These are phyloP conservation scores for Haplosporangium sp. DNA, from an alignment of 371 early-diverging fungal genomes.

Conservation along the genomic window DNA sequence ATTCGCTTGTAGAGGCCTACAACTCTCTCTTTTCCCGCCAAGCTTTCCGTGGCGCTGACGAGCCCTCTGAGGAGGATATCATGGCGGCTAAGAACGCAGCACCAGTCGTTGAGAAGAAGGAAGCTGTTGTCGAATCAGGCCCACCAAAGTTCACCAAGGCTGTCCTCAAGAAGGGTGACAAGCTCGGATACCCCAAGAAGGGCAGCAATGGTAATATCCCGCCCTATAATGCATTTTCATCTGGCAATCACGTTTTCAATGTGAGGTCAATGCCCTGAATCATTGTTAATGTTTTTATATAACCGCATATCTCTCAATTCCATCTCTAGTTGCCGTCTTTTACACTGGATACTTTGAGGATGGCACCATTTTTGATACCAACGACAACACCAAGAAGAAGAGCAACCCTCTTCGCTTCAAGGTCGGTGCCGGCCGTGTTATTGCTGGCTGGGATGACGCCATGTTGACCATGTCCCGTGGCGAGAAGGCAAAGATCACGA, in stretches of 20 bases:
- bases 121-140: slow-evolving; percentile 43
- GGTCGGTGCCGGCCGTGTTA: slow-evolving; percentile 57
- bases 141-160: slow-evolving; percentile 67
- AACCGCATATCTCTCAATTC: not conserved
- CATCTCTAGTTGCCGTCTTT: slow-evolving; percentile 34
- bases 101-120: slow-evolving; percentile 46
- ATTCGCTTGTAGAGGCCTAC: slow-evolving; percentile 66
- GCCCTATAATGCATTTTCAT: not conserved
- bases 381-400: slow-evolving; percentile 65
- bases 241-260: not conserved
- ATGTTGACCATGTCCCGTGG: slow-evolving; percentile 65
- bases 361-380: slow-evolving; percentile 74
- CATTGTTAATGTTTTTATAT: not conserved
- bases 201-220: slow-evolving; percentile 61
- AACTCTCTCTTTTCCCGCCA: slow-evolving; percentile 63
- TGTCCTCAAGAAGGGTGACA: slow-evolving; percentile 68
- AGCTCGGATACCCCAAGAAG: slow-evolving; percentile 61
- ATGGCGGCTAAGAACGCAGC: slow-evolving; percentile 51
- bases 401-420: slow-evolving; percentile 70
- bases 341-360: slow-evolving; percentile 75
- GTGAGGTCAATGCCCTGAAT: not conserved
- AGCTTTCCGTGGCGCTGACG: slow-evolving; percentile 62
- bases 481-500: slow-evolving; percentile 63
- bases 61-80: slow-evolving; percentile 55
- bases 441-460: slow-evolving; percentile 69